These are phyloP conservation scores for Chlamydomonas eustigma DNA, from an alignment of 139 green algal species.

Conservation along the genomic window DNA sequence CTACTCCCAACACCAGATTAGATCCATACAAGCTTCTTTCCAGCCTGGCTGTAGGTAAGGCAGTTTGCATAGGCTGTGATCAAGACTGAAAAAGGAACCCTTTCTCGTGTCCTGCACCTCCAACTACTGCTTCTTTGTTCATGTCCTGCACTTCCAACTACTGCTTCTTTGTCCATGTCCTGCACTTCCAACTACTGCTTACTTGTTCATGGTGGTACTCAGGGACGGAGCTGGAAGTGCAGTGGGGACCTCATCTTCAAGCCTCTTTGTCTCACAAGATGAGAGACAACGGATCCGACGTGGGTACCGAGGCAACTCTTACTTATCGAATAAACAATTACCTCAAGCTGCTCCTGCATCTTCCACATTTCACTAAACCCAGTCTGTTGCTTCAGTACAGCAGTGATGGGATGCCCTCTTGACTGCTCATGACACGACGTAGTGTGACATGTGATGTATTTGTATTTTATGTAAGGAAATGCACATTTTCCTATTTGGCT, in stretches of 20 bases:
- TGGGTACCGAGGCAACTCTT: conserved; percentile 62
- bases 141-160: no score
- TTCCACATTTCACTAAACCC: conserved; percentile 56
- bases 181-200: no score
- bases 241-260: conserved; percentile 59
- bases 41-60: conserved; percentile 18
- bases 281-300: conserved; percentile 39
- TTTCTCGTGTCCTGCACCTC: no score
- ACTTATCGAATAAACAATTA: conserved; percentile 76
- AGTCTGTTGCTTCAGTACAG: conserved; percentile 82
- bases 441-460: no score
- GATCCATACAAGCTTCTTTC: conserved; percentile 21
- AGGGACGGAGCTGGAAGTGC: conserved; percentile 89
- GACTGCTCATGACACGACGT: no score
- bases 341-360: conserved; percentile 80
- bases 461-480: no score
- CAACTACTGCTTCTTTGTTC: no score
- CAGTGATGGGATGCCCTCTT: conserved; percentile 35
- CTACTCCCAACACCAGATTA: not conserved
- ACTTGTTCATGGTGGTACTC: no score
- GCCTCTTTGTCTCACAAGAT: conserved; percentile 78
- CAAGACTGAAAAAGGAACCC: no score
- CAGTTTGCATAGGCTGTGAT: not conserved
- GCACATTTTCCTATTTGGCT: no score
- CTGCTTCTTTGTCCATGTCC: no score